These are phyloP conservation scores for Clitoria ternatea DNA, from an alignment of 306 rosid species.

Conservation along the genomic window DNA sequence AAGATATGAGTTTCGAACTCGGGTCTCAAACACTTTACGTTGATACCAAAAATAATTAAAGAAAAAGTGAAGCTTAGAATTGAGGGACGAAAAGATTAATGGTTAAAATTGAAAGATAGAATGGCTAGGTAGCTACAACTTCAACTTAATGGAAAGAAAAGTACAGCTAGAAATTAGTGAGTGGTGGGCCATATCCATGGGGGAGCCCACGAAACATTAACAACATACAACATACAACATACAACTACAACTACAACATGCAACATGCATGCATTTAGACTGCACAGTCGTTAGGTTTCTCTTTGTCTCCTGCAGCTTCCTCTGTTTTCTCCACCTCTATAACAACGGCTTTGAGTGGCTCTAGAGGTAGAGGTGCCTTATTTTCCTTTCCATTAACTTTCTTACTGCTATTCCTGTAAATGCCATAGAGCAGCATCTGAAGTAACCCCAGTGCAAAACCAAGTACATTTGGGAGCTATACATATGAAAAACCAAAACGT, in stretches of 20 bases:
- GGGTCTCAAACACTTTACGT: too few relatives aligned
- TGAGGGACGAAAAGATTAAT: not conserved
- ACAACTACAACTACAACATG: not conserved
- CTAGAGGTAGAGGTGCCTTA: not conserved
- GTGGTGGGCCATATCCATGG: not conserved
- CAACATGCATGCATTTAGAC: not conserved
- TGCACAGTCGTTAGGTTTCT: not conserved
- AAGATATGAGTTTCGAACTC: too few relatives aligned
- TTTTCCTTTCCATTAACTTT: conserved; percentile 15
- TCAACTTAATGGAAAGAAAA: conserved; percentile 7
- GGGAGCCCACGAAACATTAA: not conserved
- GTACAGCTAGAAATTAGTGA: not conserved
- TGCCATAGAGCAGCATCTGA: conserved; percentile 68
- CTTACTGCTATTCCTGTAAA: conserved; percentile 47
- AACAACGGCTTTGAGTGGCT: conserved; percentile 26
- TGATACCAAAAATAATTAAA: too few relatives aligned
- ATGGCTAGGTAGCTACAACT: not conserved
- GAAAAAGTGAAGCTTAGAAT: too few relatives aligned
- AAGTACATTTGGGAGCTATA: conserved; percentile 69
- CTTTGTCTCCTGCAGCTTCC: not conserved
- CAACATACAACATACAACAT: not conserved
- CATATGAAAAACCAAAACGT: not conserved
- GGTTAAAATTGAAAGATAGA: not conserved
- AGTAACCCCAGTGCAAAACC: conserved; percentile 66
- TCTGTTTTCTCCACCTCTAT: not conserved